A percentile compares a stretch with the other conserved stretches of the same genome.
phyloP scores from a whole-genome alignment of 768 basidiomycete species.

The Rubroboletus satanas region DNA sequence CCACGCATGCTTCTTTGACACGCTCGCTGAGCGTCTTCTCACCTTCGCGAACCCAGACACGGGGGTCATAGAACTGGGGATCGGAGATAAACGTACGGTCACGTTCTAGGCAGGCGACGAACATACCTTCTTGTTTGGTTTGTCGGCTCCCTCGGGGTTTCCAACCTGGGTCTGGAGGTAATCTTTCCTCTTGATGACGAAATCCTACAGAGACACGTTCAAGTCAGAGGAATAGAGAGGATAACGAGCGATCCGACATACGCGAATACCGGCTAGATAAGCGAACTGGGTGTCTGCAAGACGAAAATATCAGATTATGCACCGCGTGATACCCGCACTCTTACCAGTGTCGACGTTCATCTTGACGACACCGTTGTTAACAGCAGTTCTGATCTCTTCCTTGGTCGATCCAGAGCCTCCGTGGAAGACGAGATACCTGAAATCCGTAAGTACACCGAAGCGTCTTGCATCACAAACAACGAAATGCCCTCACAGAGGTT shows the following conservation, averaged over 20 bases:
- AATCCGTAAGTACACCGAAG: background rate
- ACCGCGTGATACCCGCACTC: background rate
- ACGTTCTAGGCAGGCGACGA: background rate
- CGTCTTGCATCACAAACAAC: background rate
- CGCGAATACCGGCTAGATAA: conserved; percentile 81
- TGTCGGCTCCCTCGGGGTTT: conserved; percentile 94
- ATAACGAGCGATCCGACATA: conserved; percentile 28
- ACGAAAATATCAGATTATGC: conserved; percentile 2
- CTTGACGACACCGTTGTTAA: conserved; percentile 91
- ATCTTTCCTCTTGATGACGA: conserved; percentile 77
- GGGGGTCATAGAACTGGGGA: conserved; percentile 81
- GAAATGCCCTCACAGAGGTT: conserved; percentile 69
- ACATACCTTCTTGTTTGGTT: conserved; percentile 96
- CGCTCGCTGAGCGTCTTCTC: conserved; percentile 87
- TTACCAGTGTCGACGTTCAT: conserved; percentile 95
- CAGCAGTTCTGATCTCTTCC: conserved; percentile 92
- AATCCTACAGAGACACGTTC: conserved; percentile 53
- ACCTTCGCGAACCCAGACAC: conserved; percentile 98
- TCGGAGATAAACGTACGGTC: background rate
- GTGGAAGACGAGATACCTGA: conserved; percentile 97
- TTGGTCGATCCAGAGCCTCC: conserved; percentile 97
- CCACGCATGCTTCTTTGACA: conserved; percentile 90
- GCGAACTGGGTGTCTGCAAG: conserved; percentile 81
- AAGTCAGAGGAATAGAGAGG: background rate
- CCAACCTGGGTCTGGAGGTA: conserved; percentile 91